These are phyloP conservation scores for Ajuga reptans DNA, from an alignment of 305 asterid genomes.

Conservation along the genomic window DNA sequence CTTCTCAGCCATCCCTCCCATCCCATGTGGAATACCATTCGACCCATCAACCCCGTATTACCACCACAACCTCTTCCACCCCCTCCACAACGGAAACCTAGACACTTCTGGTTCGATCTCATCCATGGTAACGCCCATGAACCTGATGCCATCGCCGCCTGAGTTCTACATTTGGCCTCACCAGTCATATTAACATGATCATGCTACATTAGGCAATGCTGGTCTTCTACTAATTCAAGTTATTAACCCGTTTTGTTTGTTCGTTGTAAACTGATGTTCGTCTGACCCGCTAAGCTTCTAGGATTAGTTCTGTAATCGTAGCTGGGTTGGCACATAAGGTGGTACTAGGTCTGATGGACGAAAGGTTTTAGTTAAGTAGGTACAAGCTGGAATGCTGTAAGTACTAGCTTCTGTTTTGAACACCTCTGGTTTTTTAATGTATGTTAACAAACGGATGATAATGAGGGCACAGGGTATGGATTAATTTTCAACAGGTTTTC, in stretches of 20 bases:
- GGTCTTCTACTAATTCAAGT: conserved; percentile 17
- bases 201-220: neutral
- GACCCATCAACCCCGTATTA: conserved; percentile 36
- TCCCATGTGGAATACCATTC: conserved; percentile 56
- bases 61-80: conserved; percentile 61
- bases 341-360: conserved; percentile 12
- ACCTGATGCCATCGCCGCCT: conserved; percentile 39
- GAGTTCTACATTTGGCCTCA: conserved; percentile 80
- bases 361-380: conserved; percentile 17
- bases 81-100: conserved; percentile 24
- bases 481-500: conserved; percentile 46
- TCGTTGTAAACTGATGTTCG: conserved; percentile 28
- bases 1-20: conserved; percentile 47
- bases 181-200: conserved; percentile 45
- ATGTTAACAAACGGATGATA: neutral
- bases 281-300: conserved; percentile 30
- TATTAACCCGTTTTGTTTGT: conserved; percentile 22
- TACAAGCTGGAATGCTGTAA: conserved; percentile 41
- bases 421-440: conserved; percentile 3
- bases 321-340: conserved; percentile 14
- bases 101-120: conserved; percentile 22
- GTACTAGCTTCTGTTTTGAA: conserved; percentile 23
- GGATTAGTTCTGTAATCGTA: conserved; percentile 16
- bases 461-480: conserved; percentile 28
- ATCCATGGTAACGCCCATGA: conserved; percentile 36